A percentile compares a stretch with the other conserved stretches of the same genome.
Evolutionary conservation across 305 asterid genomes (phyloP).

Genomic region (Fraxinus greggii): DNA sequence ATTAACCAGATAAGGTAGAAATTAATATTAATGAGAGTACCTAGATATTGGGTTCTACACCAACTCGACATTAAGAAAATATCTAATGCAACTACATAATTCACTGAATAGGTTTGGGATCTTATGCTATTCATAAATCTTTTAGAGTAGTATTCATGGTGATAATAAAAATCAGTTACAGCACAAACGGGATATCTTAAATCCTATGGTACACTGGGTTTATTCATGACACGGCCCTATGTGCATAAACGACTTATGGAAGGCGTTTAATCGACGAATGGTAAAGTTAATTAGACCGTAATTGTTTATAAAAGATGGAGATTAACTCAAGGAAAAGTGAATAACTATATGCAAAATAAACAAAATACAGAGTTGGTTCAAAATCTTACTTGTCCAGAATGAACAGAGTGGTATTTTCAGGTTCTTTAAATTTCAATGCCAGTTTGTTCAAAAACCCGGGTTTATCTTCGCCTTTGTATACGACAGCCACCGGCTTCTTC

Average conservation of each 20-base stretch:
- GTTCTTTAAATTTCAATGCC: slow-evolving; percentile 74
- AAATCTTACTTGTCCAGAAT: slow-evolving; percentile 85
- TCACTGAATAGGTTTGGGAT: not conserved
- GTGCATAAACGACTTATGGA: not conserved
- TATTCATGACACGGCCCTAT: not conserved
- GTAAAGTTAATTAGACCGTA: not conserved
- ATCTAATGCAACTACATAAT: not conserved
- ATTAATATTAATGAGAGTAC: not conserved
- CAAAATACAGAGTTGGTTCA: slow-evolving; percentile 2
- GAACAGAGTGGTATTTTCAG: slow-evolving; percentile 81
- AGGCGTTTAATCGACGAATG: not conserved
- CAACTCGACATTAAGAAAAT: not conserved
- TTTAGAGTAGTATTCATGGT: not conserved
- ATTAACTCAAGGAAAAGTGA: not conserved
- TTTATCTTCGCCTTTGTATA: slow-evolving; percentile 70
- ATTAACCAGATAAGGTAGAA: not conserved
- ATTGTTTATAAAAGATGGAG: not conserved
- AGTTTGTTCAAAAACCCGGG: slow-evolving; percentile 74
- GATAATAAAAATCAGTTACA: not conserved
- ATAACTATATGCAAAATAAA: not conserved
- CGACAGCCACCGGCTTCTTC: slow-evolving; percentile 70
- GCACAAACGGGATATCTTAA: not conserved
- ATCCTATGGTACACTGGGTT: not conserved
- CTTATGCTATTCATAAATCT: not conserved
- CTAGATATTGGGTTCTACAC: not conserved